Conservation (phyloP, 1,139 yeast species). For the Candida sp. region DNA sequence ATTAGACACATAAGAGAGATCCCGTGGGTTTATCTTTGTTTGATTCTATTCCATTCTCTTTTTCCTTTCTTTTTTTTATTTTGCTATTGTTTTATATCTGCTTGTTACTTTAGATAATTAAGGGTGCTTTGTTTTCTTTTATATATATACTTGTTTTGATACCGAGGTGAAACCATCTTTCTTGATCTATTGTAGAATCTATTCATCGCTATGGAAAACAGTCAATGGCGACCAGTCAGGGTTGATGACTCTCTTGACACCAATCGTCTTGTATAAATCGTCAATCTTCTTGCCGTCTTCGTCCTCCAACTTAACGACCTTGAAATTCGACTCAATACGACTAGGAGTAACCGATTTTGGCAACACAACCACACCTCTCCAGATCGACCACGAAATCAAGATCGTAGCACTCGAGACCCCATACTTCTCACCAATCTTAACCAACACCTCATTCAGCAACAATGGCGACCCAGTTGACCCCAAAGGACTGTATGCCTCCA, state of each 20-base stretch:
- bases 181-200: background rate
- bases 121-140: background rate
- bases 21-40: background rate
- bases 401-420: constrained; percentile 46
- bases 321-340: constrained; percentile 36
- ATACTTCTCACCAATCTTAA: constrained; percentile 48
- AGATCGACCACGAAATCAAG: constrained; percentile 56
- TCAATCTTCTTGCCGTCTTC: constrained; percentile 38
- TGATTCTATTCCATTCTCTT: background rate
- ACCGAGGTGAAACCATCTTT: constrained; percentile 8
- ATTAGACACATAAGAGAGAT: constrained; percentile 32
- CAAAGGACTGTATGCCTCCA: constrained; percentile 28
- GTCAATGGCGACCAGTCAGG: constrained; percentile 15
- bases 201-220: constrained; percentile 1
- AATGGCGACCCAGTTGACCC: constrained; percentile 61
- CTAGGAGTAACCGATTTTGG: constrained; percentile 53
- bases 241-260: constrained; percentile 29
- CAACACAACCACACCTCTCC: constrained; percentile 53
- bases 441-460: constrained; percentile 42
- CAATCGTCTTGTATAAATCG: constrained; percentile 30
- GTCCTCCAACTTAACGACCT: constrained; percentile 30
- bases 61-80: background rate
- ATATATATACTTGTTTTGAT: background rate
- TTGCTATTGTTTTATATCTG: background rate
- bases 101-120: background rate